A percentile compares a stretch with the other conserved stretches of the same genome.
Evolutionary conservation across 192 early-diverging fungal species (phyloP).

Genomic region (Backusella mclennaniae): DNA sequence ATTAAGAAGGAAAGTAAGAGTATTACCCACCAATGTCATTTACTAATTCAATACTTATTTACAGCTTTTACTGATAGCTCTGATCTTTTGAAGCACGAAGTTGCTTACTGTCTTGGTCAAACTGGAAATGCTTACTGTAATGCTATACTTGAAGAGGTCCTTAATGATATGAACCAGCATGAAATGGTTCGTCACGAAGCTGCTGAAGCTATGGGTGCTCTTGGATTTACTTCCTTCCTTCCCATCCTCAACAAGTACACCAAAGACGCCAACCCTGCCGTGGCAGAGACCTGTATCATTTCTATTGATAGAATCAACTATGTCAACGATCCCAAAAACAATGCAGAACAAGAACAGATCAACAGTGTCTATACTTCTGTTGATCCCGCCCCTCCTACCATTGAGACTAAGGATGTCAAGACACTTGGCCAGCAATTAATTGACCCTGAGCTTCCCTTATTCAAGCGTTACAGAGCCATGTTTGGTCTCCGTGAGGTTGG

Average conservation of each 20-base stretch:
- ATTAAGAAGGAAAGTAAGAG: neutral
- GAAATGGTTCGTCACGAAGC: conserved; percentile 98
- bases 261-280: conserved; percentile 63
- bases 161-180: conserved; percentile 67
- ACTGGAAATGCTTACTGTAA: conserved; percentile 83
- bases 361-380: conserved; percentile 69
- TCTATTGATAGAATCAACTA: conserved; percentile 85
- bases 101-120: conserved; percentile 96
- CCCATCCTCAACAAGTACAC: conserved; percentile 75
- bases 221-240: conserved; percentile 68
- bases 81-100: conserved; percentile 91
- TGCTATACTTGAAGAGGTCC: conserved; percentile 59
- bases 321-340: conserved; percentile 59
- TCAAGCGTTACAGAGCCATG: conserved; percentile 93
- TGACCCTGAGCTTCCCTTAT: conserved; percentile 71
- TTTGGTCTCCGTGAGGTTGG: conserved; percentile 90
- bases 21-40: neutral
- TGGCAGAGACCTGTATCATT: conserved; percentile 88
- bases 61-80: conserved; percentile 77
- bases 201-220: conserved; percentile 94
- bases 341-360: conserved; percentile 40
- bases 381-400: conserved; percentile 88
- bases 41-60: neutral
- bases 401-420: conserved; percentile 56
- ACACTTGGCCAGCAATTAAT: conserved; percentile 67